Evolutionary conservation across 148 eudicot genomes (phyloP), one percentile per base, ranked within the genome.

Genomic region (Silene latifolia): DNA sequence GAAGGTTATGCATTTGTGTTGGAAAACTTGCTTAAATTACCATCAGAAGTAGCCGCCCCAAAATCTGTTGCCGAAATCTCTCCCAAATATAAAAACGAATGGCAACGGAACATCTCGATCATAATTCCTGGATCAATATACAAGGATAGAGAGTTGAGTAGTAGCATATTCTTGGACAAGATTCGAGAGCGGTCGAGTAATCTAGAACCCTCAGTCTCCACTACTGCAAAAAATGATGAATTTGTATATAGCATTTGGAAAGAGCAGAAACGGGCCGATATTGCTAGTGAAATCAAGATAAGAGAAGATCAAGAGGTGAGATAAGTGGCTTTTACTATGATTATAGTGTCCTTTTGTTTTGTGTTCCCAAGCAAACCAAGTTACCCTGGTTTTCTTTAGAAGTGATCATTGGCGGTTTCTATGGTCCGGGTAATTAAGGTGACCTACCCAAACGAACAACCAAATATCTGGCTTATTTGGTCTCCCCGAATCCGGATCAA

Each of bases 291-390:
- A 44, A 88, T 80, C 83, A 94, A 85, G 83, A 84, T 78, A 82
- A 84, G 90, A 84, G 97, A 91, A 86, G 93, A 91, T 18, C 93
- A 92, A 42, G 91, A 88, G 93, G 98, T 89, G 69, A 82, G 83
- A 47, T 6, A 42, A 56, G 60, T 56, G 60, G n/a, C 60, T 56
- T 56, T 18, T 56, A 56, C 7, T 18, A 56, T 12, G 60, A 15
- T 56, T 18, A 56, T 5, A 56, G 60, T 56, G 5, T 0, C 24
- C 14, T 18, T 58, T 58, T 58, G 20, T 18, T n/a, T 58, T 24
- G 27, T 9, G 7, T 21, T 21, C 12, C 17, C 14, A 11, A 23
- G 32, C 24, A 21, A 61, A 19, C 32, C 5, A 61, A 21, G 44
- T 13, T 63, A 3, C 2, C 18, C 9, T 63, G 0, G 24, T 63